Evolutionary conservation across 805 yeast species (phyloP).

Genomic region (Sungouiella thailandica): DNA sequence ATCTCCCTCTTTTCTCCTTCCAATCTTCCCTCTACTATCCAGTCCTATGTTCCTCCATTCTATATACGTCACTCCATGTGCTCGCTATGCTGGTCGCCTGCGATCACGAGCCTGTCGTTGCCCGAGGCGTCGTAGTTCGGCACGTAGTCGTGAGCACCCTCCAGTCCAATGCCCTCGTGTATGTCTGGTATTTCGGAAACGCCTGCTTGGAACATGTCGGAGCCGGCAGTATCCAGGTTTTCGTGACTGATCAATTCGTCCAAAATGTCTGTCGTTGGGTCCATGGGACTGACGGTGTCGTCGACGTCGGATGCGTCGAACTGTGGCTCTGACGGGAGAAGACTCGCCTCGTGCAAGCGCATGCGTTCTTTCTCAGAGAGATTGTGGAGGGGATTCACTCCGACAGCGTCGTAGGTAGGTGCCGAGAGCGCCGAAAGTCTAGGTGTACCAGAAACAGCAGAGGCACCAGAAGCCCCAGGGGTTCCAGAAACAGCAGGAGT

Average conservation of each 20-base stretch:
- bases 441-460: too few relatives aligned
- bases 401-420: conserved; percentile 24
- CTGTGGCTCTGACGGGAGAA: conserved; percentile 56
- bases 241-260: conserved; percentile 1
- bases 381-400: conserved; percentile 10
- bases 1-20: background rate
- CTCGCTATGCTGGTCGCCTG: too few relatives aligned
- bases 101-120: conserved; percentile 20
- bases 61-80: too few relatives aligned
- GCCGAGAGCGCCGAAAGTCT: too few relatives aligned
- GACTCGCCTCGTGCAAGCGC: conserved; percentile 49
- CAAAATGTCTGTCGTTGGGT: conserved; percentile 6
- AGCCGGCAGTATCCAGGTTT: background rate
- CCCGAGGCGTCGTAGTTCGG: conserved; percentile 29
- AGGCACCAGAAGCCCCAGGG: too few relatives aligned
- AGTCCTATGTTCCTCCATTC: too few relatives aligned
- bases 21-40: too few relatives aligned
- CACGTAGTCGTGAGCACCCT: conserved; percentile 25
- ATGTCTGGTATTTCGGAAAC: conserved; percentile 6
- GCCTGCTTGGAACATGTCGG: background rate
- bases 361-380: conserved; percentile 56
- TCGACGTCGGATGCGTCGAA: conserved; percentile 18
- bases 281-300: conserved; percentile 20
- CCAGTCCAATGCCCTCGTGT: conserved; percentile 16
- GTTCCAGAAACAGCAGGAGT: too few relatives aligned